Evolutionary conservation across 148 eudicot genomes (phyloP), one percentile per base, ranked within the genome.

Genomic region (Fagopyrum esculentum): DNA sequence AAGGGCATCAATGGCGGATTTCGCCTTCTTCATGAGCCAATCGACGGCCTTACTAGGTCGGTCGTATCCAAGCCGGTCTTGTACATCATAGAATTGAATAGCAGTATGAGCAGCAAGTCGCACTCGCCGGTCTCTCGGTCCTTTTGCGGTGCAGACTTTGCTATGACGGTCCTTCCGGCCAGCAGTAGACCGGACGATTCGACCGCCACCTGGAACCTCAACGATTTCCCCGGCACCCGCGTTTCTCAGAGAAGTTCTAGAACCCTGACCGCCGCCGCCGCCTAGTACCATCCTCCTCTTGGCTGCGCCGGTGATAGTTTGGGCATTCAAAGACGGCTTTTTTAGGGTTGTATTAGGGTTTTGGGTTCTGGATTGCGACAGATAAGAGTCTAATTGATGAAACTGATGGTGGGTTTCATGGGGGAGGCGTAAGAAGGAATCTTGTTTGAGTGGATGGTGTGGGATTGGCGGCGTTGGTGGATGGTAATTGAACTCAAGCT

Each of bases 101-200:
- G 77, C 77, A 45, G 77, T 75, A 30, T 60, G 54, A 4, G 64
- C 77, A 12, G 76, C 54, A 68, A 76, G 73, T 6, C 77, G 71
- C 17, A 35, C 60, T 9, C 73, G 30, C 16, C 50, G 79, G 85
- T 92, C 98, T 48, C 98, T 81, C 1, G 98, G 90, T 13, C 98
- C 98, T 64, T 90, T 90, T 2, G 96, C 93, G 0, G 98, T 92
- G 82, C 96, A 92, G 40, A 92, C 98, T 77, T 92, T 92, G 75
- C 96, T 90, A 74, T 92, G 98, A 4, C 98, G 77, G 80, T 92
- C 98, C 72, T 92, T 92, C 3, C 93, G 82, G 2, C 98, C 98
- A 2, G 90, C 90, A 2, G 90, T 90, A 26, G 98, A 87, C 48
- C 98, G 81, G 0, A 92, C 91, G 89, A 92, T 92, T 85, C 90